Base-by-base conservation (phyloP, 805 yeast genomes). In the Metschnikowia gelsemii region DNA sequence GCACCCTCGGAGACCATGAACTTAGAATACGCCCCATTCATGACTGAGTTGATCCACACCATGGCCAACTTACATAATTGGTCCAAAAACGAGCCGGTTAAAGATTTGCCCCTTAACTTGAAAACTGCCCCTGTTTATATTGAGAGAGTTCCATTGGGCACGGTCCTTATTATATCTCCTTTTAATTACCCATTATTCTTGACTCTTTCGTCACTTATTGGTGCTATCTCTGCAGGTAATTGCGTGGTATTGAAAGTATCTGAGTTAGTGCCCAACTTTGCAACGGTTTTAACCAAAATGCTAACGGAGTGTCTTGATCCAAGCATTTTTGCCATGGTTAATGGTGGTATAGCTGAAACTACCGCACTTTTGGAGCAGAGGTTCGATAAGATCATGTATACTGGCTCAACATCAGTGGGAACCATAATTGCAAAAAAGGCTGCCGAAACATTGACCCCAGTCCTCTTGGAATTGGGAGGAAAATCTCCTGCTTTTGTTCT, bases 221-320 rank as follows among this genome's bases (percentile, higher is more conserved):
- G 87, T 16, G 96, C 96, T 2, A 65, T 91, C 49, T 87, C 95
- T 2, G 86, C 83, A 16, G 97, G 97, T 9, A 89, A 90, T 60
- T 70, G 82, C 12, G 91, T 86, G 20, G 78, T 85, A 16, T 65
- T 82, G 52, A 88, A 88, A 59, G 89, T 87, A 13, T 74, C 84
- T 45, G 97, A 91, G 61, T 58, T 73, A 41, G 78, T 83, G 2
- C 91, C 93, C 0, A 63, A 74, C 48, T 76, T 82, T 35, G 68
- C 88, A 3, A 53, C 57, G 16, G 69, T 75, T n/a, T 56, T 90
- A 26, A 71, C 83, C n/a, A 66, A 70, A 13, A 55, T 87, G 5
- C 62, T 90, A 12, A 58, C 66, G 23, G 56, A 68, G 3, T 74
- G 80, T 11, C 70, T 81, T 45, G 86, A 75, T 56, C 73, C 73